Percentiles rank a stretch among this genome's conserved stretches.
phyloP scores from a whole-genome alignment of 1,284 basidiomycete genomes.

The Trichosporon ovoides region DNA sequence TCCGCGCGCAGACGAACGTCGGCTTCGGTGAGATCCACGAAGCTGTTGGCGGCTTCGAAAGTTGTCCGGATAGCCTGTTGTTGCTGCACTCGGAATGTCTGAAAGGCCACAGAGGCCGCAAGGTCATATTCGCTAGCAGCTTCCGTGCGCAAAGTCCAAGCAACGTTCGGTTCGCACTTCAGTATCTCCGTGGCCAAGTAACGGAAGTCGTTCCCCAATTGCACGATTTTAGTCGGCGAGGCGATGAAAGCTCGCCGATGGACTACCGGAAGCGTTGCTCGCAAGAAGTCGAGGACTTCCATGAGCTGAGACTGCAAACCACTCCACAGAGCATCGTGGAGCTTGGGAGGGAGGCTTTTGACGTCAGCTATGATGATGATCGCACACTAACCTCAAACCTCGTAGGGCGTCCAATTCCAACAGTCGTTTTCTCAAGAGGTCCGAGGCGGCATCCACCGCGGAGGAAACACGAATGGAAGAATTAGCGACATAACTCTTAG shows the following conservation, averaged over 20 bases:
- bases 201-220: conserved; percentile 78
- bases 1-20: conserved; percentile 43
- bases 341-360: not conserved
- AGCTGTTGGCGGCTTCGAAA: conserved; percentile 63
- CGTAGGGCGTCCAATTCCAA: not conserved
- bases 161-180: conserved; percentile 46
- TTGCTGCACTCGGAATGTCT: conserved; percentile 63
- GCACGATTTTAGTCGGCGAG: conserved; percentile 62
- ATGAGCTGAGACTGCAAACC: conserved; percentile 1
- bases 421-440: not conserved
- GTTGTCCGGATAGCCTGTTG: conserved; percentile 50
- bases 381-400: not conserved
- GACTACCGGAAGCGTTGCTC: conserved; percentile 65
- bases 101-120: conserved; percentile 62
- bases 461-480: not conserved
- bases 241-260: conserved; percentile 57
- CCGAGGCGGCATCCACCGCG: not conserved
- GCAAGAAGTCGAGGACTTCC: conserved; percentile 12
- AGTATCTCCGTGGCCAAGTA: conserved; percentile 55
- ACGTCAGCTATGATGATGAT: not conserved
- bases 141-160: conserved; percentile 52
- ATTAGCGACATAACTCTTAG: not conserved
- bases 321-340: not conserved
- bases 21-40: conserved; percentile 67
- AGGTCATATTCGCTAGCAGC: conserved; percentile 53